Percentiles rank a stretch among this genome's conserved stretches.
Conservation (phyloP, 306 rosid genomes). For the Vicia villosa region DNA sequence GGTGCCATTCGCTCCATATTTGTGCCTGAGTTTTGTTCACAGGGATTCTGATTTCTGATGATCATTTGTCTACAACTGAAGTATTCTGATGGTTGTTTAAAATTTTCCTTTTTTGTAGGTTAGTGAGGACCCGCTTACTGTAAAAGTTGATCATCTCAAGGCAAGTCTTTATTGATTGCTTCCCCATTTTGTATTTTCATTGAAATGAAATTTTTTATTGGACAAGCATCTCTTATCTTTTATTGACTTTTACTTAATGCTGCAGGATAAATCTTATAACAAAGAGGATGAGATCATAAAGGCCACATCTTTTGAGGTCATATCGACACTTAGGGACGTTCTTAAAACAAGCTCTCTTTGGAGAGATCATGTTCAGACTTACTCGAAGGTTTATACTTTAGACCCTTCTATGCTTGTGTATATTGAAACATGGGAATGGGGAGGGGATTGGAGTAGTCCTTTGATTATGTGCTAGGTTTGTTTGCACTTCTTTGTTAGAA, state of each 20-base stretch:
- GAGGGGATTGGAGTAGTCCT: conserved; percentile 26
- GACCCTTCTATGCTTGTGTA: conserved; percentile 10
- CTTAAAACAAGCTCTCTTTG: conserved; percentile 97
- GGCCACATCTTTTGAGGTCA: conserved; percentile 97
- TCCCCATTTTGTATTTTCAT: conserved; percentile 15
- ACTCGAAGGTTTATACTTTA: conserved; percentile 77
- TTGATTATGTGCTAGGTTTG: conserved; percentile 17
- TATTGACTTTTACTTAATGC: conserved; percentile 33
- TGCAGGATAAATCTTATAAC: conserved; percentile 86
- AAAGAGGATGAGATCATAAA: conserved; percentile 92
- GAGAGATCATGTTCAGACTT: conserved; percentile 98
- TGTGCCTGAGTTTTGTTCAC: conserved; percentile 27
- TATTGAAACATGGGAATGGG: conserved; percentile 9
- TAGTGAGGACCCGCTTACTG: conserved; percentile 93
- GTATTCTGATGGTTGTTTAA: conserved; percentile 15
- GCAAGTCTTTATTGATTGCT: conserved; percentile 44
- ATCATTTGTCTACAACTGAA: conserved; percentile 20
- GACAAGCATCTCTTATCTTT: background rate
- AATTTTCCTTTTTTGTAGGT: conserved; percentile 56
- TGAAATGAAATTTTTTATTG: conserved; percentile 23
- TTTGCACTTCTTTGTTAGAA: conserved; percentile 24
- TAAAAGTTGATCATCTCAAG: conserved; percentile 99
- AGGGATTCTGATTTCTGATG: conserved; percentile 19
- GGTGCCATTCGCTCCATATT: conserved; percentile 12
- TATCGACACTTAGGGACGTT: conserved; percentile 94